Percentiles rank a stretch among this genome's conserved stretches.
phyloP scores from a whole-genome alignment of 1,284 basidiomycete genomes.

The Leccinum griseonigrum region DNA sequence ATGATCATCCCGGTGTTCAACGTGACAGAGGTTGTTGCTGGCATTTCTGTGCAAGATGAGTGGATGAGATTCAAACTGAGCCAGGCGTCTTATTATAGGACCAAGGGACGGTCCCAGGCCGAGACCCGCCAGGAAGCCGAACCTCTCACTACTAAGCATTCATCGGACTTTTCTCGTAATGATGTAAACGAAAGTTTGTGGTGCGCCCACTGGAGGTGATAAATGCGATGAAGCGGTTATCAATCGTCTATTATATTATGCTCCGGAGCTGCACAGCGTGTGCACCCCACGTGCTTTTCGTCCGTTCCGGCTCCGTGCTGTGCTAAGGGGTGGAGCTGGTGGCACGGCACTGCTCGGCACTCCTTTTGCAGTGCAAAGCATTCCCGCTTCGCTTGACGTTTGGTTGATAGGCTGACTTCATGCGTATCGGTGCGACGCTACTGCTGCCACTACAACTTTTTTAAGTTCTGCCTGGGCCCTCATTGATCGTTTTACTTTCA shows the following conservation, averaged over 20 bases:
- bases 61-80: not conserved
- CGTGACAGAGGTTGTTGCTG: conserved; percentile 46
- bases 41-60: conserved; percentile 21
- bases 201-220: not conserved
- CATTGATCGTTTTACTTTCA: too few relatives aligned
- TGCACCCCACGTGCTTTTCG: too few relatives aligned
- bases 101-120: not conserved
- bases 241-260: not conserved
- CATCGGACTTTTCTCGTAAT: conserved; percentile 7
- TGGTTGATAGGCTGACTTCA: too few relatives aligned
- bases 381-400: too few relatives aligned
- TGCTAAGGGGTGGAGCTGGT: too few relatives aligned
- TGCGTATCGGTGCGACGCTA: too few relatives aligned
- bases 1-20: conserved; percentile 39
- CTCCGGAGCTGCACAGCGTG: too few relatives aligned
- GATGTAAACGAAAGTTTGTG: not conserved
- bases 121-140: not conserved
- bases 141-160: not conserved
- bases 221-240: not conserved
- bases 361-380: too few relatives aligned
- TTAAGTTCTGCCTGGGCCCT: too few relatives aligned
- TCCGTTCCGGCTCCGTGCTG: too few relatives aligned
- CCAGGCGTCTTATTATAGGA: conserved; percentile 1
- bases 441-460: too few relatives aligned
- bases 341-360: too few relatives aligned